phyloP scores from a whole-genome alignment of 768 basidiomycete genomes.

The Lyophyllum shimeji region DNA sequence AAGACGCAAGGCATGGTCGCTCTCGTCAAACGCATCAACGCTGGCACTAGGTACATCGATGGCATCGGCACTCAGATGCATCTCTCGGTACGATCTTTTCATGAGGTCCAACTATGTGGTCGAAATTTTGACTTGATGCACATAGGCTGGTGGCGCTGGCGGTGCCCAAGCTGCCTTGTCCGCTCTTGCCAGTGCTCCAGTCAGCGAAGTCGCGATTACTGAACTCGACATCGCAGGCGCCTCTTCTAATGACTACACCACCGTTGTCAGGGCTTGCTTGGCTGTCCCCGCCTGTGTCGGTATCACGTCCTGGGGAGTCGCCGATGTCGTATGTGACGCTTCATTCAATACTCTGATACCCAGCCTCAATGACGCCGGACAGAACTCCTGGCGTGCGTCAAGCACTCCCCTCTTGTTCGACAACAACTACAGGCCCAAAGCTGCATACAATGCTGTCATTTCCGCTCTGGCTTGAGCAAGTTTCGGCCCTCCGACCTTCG shows the following conservation, averaged over 20 bases:
- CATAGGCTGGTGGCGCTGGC: slow-evolving; percentile 37
- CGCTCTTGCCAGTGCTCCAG: slow-evolving; percentile 39
- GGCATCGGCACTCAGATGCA: slow-evolving; percentile 38
- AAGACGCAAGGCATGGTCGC: slow-evolving; percentile 40
- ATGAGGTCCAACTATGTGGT: too few relatives aligned
- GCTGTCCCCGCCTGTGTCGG: slow-evolving; percentile 39
- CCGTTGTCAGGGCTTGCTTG: slow-evolving; percentile 46
- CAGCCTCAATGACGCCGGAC: not conserved
- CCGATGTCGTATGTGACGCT: slow-evolving; percentile 36
- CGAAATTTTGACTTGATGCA: too few relatives aligned
- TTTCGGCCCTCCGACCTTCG: not conserved
- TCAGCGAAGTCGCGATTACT: slow-evolving; percentile 45
- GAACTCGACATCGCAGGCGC: slow-evolving; percentile 43
- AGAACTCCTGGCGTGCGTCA: slow-evolving; percentile 28
- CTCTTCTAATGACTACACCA: slow-evolving; percentile 39
- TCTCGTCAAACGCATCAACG: slow-evolving; percentile 34
- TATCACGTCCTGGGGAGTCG: slow-evolving; percentile 52
- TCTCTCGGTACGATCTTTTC: slow-evolving; percentile 22
- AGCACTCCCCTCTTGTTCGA: slow-evolving; percentile 26
- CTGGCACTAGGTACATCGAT: slow-evolving; percentile 22
- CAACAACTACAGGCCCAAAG: slow-evolving; percentile 25
- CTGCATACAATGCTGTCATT: slow-evolving; percentile 26
- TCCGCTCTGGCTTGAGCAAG: slow-evolving; percentile 11
- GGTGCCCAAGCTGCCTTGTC: slow-evolving; percentile 42
- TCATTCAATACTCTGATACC: not conserved